These are phyloP conservation scores for Suillus weaverae DNA, from an alignment of 768 basidiomycete species.

Conservation along the genomic window DNA sequence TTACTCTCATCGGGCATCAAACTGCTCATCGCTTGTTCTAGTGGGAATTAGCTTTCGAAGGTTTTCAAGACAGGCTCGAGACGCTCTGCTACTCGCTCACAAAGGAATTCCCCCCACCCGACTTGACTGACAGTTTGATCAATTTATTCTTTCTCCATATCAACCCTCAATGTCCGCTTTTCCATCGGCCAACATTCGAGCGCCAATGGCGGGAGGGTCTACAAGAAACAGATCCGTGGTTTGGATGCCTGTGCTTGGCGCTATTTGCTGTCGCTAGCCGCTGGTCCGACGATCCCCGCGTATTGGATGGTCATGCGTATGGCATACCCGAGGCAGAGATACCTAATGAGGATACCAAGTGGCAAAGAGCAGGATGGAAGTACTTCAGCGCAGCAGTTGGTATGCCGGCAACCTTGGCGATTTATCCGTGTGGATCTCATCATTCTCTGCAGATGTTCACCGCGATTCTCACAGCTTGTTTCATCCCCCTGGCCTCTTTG, in stretches of 20 bases:
- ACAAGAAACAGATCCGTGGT: conserved; percentile 57
- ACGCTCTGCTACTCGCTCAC: conserved; percentile 34
- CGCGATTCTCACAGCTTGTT: conserved; percentile 50
- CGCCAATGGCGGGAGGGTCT: conserved; percentile 55
- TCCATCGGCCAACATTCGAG: conserved; percentile 72
- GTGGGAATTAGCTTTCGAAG: conserved; percentile 64
- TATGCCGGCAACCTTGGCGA: conserved; percentile 25
- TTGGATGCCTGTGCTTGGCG: conserved; percentile 57
- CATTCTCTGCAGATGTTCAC: conserved; percentile 45
- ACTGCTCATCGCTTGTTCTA: conserved; percentile 22
- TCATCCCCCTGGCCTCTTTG: conserved; percentile 58
- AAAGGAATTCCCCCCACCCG: conserved; percentile 60
- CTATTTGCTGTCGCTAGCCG: conserved; percentile 72
- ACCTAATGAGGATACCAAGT: conserved; percentile 36
- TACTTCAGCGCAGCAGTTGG: conserved; percentile 61
- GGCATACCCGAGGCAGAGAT: conserved; percentile 21
- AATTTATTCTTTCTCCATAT: conserved; percentile 64
- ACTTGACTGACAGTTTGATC: conserved; percentile 60
- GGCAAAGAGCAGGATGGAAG: conserved; percentile 58
- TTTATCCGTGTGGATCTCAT: conserved; percentile 9
- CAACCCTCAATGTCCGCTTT: conserved; percentile 61
- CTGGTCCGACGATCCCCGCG: conserved; percentile 62
- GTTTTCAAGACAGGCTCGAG: conserved; percentile 32
- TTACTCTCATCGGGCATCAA: conserved; percentile 1
- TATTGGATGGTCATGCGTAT: conserved; percentile 40